Evolutionary conservation across 106 monocot genomes (phyloP).

Genomic region (Triglochin maritima): DNA sequence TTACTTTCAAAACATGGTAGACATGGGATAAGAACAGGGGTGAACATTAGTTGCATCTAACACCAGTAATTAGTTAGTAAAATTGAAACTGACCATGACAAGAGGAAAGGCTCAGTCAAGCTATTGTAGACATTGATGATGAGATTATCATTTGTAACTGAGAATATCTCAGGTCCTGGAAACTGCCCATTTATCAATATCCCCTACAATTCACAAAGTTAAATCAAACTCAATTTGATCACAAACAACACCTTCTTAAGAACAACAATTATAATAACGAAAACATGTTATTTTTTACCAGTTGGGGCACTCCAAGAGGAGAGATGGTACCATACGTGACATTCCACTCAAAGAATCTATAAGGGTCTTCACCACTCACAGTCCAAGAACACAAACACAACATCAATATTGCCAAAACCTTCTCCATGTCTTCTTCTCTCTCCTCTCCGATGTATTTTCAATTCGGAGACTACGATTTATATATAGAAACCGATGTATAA

Average conservation of each 20-base stretch:
- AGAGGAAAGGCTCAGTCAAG: slow-evolving; percentile 21
- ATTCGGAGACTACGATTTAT: too few species aligned
- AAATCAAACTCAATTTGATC: neutral
- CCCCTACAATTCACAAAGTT: slow-evolving; percentile 2
- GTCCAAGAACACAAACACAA: too few species aligned
- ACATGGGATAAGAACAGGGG: too few species aligned
- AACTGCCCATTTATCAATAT: slow-evolving; percentile 28
- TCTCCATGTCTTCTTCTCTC: too few species aligned
- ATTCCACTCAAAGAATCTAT: slow-evolving; percentile 36
- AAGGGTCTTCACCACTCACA: slow-evolving; percentile 24
- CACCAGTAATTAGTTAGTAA: neutral
- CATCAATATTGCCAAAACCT: too few species aligned
- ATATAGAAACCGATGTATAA: too few species aligned
- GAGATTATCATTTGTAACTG: slow-evolving; percentile 26
- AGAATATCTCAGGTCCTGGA: slow-evolving; percentile 20
- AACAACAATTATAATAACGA: neutral
- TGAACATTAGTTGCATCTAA: too few species aligned
- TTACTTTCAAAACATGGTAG: too few species aligned
- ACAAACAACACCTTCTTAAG: neutral
- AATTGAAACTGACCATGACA: slow-evolving; percentile 11
- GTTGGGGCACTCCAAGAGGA: slow-evolving; percentile 14
- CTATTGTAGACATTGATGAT: slow-evolving; percentile 22
- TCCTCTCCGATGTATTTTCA: too few species aligned
- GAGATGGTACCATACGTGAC: slow-evolving; percentile 37
- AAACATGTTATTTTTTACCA: neutral